Evolutionary conservation across 2,329 filamentous ascomycete species (phyloP).

Genomic region (Fusarium aywerte): DNA sequence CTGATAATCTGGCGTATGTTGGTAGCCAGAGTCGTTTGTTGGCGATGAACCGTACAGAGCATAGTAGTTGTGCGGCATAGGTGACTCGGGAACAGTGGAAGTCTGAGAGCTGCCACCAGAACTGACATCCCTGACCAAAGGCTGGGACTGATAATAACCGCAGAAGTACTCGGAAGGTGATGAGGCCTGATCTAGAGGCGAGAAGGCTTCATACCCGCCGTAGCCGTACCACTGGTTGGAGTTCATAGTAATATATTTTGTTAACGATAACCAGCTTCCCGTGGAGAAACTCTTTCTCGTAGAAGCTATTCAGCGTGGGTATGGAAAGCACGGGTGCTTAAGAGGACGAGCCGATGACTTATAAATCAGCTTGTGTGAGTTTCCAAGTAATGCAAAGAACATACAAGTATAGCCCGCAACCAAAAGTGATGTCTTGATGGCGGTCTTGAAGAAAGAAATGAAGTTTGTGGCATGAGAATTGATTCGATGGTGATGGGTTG

Average conservation of each 20-base stretch:
- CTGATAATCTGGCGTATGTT: constrained; percentile 21
- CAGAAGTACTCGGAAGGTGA: constrained; percentile 35
- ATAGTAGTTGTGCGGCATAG: constrained; percentile 36
- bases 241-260: constrained; percentile 25
- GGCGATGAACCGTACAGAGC: constrained; percentile 25
- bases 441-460: constrained; percentile 26
- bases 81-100: constrained; percentile 46
- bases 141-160: constrained; percentile 41
- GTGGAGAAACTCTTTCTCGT: not conserved
- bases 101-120: constrained; percentile 47
- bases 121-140: constrained; percentile 46
- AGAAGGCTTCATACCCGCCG: constrained; percentile 29
- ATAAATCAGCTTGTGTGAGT: constrained; percentile 7
- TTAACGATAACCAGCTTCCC: not conserved
- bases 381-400: not conserved
- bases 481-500: constrained; percentile 8
- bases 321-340: constrained; percentile 19
- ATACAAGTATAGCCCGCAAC: constrained; percentile 30
- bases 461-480: constrained; percentile 33
- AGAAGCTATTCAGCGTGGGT: constrained; percentile 8
- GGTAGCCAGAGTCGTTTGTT: constrained; percentile 22
- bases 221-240: constrained; percentile 26
- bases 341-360: constrained; percentile 26
- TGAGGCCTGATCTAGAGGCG: constrained; percentile 34
- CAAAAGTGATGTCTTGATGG: constrained; percentile 34